A percentile compares a stretch with the other conserved stretches of the same genome.
phyloP scores from a whole-genome alignment of 495 filamentous ascomycete species.

The Neurospora sublineolata region DNA sequence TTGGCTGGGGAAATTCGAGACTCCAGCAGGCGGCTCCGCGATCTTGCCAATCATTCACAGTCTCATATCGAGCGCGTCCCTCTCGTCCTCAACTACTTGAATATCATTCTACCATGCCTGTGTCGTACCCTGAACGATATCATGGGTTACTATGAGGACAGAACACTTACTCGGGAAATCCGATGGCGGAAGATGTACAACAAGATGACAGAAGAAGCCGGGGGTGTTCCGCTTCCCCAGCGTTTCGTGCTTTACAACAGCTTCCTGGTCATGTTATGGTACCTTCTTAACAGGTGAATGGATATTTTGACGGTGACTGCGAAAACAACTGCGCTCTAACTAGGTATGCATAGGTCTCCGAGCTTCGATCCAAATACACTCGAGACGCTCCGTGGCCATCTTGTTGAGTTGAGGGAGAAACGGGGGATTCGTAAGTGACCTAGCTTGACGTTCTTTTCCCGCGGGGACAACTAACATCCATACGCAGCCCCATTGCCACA shows the following conservation, averaged over 20 bases:
- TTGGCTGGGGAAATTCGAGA: slow-evolving; percentile 30
- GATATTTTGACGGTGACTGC: not conserved
- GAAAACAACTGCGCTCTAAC: slow-evolving; percentile 2
- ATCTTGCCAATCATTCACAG: slow-evolving; percentile 40
- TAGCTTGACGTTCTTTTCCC: not conserved
- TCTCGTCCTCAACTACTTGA: slow-evolving; percentile 38
- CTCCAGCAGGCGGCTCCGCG: slow-evolving; percentile 35
- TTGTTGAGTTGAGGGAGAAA: slow-evolving; percentile 35
- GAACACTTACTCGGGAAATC: slow-evolving; percentile 28
- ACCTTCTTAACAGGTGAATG: slow-evolving; percentile 36
- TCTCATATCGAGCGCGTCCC: slow-evolving; percentile 35
- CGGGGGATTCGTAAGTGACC: slow-evolving; percentile 31
- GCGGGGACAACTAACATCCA: not conserved
- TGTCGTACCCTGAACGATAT: slow-evolving; percentile 40
- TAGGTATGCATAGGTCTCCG: slow-evolving; percentile 27
- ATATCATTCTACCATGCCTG: slow-evolving; percentile 40
- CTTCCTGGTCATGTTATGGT: slow-evolving; percentile 35
- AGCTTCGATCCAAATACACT: slow-evolving; percentile 41
- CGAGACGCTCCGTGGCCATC: slow-evolving; percentile 33
- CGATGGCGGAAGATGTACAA: slow-evolving; percentile 45
- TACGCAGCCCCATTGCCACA: slow-evolving; percentile 17
- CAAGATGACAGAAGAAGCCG: slow-evolving; percentile 37
- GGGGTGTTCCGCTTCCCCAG: slow-evolving; percentile 35
- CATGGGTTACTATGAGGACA: slow-evolving; percentile 37
- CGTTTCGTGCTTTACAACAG: slow-evolving; percentile 43